phyloP scores from a whole-genome alignment of 495 filamentous ascomycete species.

The Xylaria acuta region DNA sequence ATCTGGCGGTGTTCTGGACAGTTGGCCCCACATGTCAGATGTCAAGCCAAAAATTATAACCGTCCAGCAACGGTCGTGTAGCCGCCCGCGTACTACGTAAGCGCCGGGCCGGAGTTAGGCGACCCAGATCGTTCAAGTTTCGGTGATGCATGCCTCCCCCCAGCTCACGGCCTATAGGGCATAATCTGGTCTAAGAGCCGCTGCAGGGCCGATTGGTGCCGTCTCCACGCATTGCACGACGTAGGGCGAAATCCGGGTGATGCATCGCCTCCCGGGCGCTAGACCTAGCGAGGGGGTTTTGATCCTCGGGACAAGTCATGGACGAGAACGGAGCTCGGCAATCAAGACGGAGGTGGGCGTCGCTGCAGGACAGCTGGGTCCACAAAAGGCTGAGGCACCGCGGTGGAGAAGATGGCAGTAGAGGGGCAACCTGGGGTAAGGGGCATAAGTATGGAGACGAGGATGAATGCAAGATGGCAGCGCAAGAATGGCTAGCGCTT shows the following conservation, averaged over 20 bases:
- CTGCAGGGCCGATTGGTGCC: background rate
- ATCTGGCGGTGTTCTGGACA: background rate
- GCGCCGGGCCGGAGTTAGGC: slow-evolving; percentile 1
- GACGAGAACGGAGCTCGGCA: background rate
- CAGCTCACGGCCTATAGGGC: background rate
- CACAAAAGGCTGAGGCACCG: slow-evolving; percentile 48
- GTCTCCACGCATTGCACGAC: background rate
- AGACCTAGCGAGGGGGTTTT: background rate
- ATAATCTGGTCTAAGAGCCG: background rate
- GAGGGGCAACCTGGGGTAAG: slow-evolving; percentile 25
- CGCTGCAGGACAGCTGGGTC: slow-evolving; percentile 46
- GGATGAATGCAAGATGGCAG: background rate
- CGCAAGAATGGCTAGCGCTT: background rate
- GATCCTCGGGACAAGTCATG: background rate
- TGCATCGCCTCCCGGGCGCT: background rate
- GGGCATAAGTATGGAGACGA: slow-evolving; percentile 11
- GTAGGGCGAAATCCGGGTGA: background rate
- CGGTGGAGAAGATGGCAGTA: slow-evolving; percentile 43
- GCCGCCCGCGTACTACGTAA: background rate
- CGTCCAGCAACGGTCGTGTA: background rate
- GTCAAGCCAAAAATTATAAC: background rate
- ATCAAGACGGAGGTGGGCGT: slow-evolving; percentile 11
- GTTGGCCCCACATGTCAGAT: background rate
- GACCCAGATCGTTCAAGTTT: background rate
- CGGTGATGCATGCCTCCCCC: slow-evolving; percentile 8